phyloP scores from a whole-genome alignment of 768 basidiomycete genomes.

The Auricularia sp. region DNA sequence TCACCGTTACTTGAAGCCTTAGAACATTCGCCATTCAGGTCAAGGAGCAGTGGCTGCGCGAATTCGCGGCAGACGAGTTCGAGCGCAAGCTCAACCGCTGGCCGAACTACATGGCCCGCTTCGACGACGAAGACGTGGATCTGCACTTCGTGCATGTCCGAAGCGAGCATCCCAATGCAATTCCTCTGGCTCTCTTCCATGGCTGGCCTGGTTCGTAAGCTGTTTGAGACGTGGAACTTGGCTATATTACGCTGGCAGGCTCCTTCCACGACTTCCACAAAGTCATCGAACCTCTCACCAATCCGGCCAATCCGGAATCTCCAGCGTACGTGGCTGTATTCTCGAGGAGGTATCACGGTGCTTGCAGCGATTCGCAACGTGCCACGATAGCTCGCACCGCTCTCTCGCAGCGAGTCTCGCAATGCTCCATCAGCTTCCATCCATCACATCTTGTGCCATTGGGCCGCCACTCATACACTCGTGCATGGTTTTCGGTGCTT shows the following conservation, averaged over 20 bases:
- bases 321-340: too few relatives aligned
- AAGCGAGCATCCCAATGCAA: slow-evolving; percentile 6
- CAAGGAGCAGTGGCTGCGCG: not conserved
- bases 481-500: too few relatives aligned
- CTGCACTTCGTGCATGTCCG: slow-evolving; percentile 11
- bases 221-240: not conserved
- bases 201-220: slow-evolving; percentile 12
- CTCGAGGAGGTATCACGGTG: too few relatives aligned
- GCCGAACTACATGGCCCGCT: slow-evolving; percentile 9
- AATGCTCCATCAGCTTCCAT: too few relatives aligned
- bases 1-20: not conserved
- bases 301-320: slow-evolving; percentile 2
- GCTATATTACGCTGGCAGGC: not conserved
- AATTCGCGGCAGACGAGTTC: not conserved
- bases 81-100: slow-evolving; percentile 4
- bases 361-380: too few relatives aligned
- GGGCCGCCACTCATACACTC: too few relatives aligned
- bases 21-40: not conserved
- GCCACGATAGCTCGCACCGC: too few relatives aligned
- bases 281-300: slow-evolving; percentile 10
- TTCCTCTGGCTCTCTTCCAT: slow-evolving; percentile 10
- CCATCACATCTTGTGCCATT: too few relatives aligned
- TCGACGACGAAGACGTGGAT: slow-evolving; percentile 7
- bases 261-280: slow-evolving; percentile 15
- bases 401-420: too few relatives aligned